Conservation (phyloP, 495 filamentous ascomycete species). For the Tuber brumale region DNA sequence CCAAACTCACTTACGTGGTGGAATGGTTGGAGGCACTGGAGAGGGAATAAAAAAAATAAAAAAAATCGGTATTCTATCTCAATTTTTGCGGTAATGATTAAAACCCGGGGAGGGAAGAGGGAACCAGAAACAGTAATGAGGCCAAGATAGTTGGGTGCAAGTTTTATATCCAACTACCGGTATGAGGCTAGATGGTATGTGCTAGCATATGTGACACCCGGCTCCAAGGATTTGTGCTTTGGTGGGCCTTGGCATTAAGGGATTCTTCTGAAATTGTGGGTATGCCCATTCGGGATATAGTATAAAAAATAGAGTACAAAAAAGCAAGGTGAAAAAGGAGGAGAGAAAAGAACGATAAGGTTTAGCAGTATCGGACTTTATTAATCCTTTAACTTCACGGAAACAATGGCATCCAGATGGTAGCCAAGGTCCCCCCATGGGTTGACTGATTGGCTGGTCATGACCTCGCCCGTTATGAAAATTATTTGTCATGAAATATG, state of each 20-base stretch:
- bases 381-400: background rate
- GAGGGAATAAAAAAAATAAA: no score
- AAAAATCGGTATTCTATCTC: no score
- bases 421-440: background rate
- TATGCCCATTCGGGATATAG: background rate
- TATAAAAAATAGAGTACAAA: background rate
- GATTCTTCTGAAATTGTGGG: background rate
- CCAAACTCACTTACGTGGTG: background rate
- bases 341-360: background rate
- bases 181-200: background rate
- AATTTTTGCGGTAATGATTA: background rate
- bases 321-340: background rate
- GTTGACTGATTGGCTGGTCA: background rate
- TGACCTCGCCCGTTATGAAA: background rate
- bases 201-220: background rate
- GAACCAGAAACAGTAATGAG: background rate
- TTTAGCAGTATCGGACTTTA: background rate
- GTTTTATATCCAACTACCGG: background rate
- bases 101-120: background rate
- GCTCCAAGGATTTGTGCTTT: no score
- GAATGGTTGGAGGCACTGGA: background rate
- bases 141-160: background rate
- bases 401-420: background rate
- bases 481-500: background rate
- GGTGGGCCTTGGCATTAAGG: no score